phyloP scores from a whole-genome alignment of 2,329 filamentous ascomycete species.

The Penicillium sp. region DNA sequence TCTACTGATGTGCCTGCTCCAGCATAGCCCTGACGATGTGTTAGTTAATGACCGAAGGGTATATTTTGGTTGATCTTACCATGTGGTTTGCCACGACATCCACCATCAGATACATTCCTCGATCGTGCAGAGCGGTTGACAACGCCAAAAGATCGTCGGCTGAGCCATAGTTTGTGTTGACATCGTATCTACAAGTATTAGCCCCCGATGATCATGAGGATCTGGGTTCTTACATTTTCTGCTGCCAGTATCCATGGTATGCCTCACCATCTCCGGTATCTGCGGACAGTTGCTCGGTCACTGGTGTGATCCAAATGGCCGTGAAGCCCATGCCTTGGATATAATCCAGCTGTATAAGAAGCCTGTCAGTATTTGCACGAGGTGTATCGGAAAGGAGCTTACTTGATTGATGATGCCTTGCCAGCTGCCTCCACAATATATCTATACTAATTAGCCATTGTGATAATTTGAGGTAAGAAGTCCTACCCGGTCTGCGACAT shows the following conservation, averaged over 20 bases:
- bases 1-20: constrained; percentile 52
- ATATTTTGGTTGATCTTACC: neutral
- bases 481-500: constrained; percentile 25
- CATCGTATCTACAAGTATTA: constrained; percentile 34
- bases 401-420: constrained; percentile 44
- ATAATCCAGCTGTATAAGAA: constrained; percentile 44
- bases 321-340: constrained; percentile 51
- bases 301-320: constrained; percentile 51
- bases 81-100: constrained; percentile 50
- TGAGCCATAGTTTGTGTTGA: constrained; percentile 62
- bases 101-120: constrained; percentile 63
- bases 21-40: constrained; percentile 40
- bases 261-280: constrained; percentile 41
- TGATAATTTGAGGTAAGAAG: constrained; percentile 38
- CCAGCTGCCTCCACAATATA: constrained; percentile 49
- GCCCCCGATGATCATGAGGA: neutral
- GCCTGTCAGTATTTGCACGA: neutral
- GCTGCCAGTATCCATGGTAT: constrained; percentile 54
- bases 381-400: neutral
- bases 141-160: constrained; percentile 60
- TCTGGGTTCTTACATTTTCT: constrained; percentile 40
- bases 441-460: constrained; percentile 40
- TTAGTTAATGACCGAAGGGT: constrained; percentile 5
- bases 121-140: constrained; percentile 54
- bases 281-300: constrained; percentile 40